Conservation (phyloP, 164 flowering plant genomes). For the Umbilicus rupestris region DNA sequence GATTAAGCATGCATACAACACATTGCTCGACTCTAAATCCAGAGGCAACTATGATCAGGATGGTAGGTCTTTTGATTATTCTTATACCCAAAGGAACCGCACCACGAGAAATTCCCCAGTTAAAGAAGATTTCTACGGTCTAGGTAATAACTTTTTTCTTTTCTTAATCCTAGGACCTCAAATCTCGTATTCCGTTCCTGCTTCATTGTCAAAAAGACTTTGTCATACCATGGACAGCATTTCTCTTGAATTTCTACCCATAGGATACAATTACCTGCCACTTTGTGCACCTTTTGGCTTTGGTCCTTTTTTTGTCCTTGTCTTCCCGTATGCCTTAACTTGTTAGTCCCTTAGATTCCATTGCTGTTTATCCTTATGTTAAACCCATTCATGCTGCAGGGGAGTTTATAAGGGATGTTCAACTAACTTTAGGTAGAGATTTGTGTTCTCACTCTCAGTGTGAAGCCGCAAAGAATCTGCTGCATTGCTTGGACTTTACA, state of each 20-base stretch:
- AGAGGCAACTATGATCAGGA: too few species aligned
- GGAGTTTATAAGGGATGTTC: constrained; percentile 78
- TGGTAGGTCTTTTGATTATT: constrained; percentile 34
- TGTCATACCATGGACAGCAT: too few species aligned
- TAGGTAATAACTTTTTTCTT: constrained; percentile 46
- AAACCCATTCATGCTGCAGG: constrained; percentile 76
- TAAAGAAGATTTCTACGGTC: constrained; percentile 85
- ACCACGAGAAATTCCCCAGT: constrained; percentile 25
- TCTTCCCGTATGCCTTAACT: not conserved
- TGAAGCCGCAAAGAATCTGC: constrained; percentile 9
- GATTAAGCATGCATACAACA: constrained; percentile 89
- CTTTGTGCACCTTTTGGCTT: not conserved
- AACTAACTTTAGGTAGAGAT: constrained; percentile 84
- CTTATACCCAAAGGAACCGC: constrained; percentile 31
- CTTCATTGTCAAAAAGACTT: too few species aligned
- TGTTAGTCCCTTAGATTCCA: too few species aligned
- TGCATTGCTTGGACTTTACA: constrained; percentile 7
- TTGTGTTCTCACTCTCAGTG: constrained; percentile 12
- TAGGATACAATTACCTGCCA: not conserved
- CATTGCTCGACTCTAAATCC: constrained; percentile 61
- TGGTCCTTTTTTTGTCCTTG: not conserved
- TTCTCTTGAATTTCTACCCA: not conserved
- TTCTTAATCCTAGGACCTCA: too few species aligned
- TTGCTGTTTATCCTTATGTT: constrained; percentile 25
- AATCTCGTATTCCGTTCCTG: too few species aligned